Evolutionary conservation across 257 asterid species (phyloP).

Genomic region (Nicotiana otophora): DNA sequence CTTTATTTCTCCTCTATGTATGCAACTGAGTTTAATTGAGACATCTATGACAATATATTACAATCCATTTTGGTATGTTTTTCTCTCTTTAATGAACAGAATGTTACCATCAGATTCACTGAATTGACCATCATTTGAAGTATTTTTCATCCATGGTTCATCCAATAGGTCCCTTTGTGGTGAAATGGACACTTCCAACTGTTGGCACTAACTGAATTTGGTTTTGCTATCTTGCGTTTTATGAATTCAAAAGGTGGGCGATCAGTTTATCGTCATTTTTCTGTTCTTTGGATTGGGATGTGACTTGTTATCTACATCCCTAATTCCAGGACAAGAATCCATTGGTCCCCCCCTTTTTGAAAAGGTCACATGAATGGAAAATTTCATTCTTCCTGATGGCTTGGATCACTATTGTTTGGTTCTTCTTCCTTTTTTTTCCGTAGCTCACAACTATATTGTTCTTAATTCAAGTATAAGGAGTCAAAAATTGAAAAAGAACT

Average conservation of each 20-base stretch:
- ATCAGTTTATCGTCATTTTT: background rate
- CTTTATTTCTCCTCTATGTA: conserved; percentile 66
- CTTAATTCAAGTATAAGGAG: background rate
- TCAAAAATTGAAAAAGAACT: background rate
- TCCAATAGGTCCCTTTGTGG: background rate
- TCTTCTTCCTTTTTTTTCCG: background rate
- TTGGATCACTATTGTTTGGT: background rate
- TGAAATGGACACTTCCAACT: conserved; percentile 1
- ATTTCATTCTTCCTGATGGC: background rate
- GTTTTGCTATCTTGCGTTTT: background rate
- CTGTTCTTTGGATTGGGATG: background rate
- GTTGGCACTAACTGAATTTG: background rate
- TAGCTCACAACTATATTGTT: background rate
- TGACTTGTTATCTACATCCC: background rate
- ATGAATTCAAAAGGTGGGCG: background rate
- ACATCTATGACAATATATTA: conserved; percentile 62
- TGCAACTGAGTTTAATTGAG: conserved; percentile 66
- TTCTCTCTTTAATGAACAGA: background rate
- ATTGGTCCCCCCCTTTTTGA: background rate
- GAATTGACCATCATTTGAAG: background rate
- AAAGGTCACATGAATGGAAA: background rate
- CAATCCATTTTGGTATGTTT: conserved; percentile 86
- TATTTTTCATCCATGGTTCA: background rate
- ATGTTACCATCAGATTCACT: conserved; percentile 2
- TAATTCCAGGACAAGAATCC: background rate